phyloP scores from a whole-genome alignment of 2,329 filamentous ascomycete genomes.

The Penicillium verrucosum region DNA sequence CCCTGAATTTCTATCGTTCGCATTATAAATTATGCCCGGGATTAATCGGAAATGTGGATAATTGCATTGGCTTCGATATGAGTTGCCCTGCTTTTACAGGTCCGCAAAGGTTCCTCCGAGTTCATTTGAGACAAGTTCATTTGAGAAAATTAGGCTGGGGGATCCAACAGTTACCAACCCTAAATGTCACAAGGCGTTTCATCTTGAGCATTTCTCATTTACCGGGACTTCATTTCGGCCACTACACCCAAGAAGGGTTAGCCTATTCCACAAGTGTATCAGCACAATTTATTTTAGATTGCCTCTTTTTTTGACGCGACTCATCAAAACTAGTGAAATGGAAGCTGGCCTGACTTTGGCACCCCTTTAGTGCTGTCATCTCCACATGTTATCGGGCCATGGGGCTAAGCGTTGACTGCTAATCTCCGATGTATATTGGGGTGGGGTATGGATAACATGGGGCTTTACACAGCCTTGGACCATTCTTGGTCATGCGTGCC shows the following conservation, averaged over 20 bases:
- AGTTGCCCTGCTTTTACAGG: not conserved
- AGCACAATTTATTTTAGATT: slow-evolving; percentile 15
- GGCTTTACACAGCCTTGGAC: slow-evolving; percentile 1
- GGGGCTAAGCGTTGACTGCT: not conserved
- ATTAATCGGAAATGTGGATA: not conserved
- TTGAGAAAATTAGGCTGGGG: slow-evolving; percentile 4
- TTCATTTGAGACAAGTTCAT: not conserved
- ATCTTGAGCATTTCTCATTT: slow-evolving; percentile 20
- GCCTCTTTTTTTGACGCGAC: slow-evolving; percentile 10
- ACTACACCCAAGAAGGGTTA: slow-evolving; percentile 14
- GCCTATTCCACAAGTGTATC: slow-evolving; percentile 10
- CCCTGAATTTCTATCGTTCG: not conserved
- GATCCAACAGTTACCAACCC: slow-evolving; percentile 3
- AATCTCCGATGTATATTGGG: slow-evolving; percentile 1
- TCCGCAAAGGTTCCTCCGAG: slow-evolving; percentile 13
- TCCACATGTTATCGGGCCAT: slow-evolving; percentile 2
- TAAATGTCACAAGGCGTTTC: slow-evolving; percentile 21
- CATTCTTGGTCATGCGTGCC: slow-evolving; percentile 5
- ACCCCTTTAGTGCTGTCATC: slow-evolving; percentile 2
- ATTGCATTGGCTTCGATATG: not conserved
- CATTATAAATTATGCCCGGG: not conserved
- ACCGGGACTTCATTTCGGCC: slow-evolving; percentile 11
- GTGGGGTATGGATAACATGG: slow-evolving; percentile 7
- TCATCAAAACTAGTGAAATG: not conserved
- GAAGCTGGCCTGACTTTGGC: slow-evolving; percentile 10